These are phyloP conservation scores for Suillus clintonianus DNA, from an alignment of 768 basidiomycete species.

Conservation along the genomic window DNA sequence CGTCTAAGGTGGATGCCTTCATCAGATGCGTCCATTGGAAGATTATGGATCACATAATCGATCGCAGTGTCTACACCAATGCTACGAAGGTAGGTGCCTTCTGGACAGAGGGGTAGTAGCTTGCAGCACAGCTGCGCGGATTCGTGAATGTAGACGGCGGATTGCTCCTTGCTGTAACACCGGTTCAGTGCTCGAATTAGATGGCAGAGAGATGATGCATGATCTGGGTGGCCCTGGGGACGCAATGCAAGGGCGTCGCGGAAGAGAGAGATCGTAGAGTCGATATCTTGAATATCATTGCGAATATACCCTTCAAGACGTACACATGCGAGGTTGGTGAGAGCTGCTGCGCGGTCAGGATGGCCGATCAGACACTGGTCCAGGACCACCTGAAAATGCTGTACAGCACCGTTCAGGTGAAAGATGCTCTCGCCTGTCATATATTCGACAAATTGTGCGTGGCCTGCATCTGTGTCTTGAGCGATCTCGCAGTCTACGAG, in stretches of 20 bases:
- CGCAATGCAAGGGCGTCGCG: slow-evolving; percentile 6
- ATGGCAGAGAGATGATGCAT: slow-evolving; percentile 4
- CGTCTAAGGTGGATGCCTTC: background rate
- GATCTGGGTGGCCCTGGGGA: slow-evolving; percentile 8
- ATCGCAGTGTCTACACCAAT: background rate
- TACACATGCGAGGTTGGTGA: slow-evolving; percentile 1
- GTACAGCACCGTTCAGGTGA: background rate
- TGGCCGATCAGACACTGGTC: background rate
- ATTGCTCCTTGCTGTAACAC: slow-evolving; percentile 8
- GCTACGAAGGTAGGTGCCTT: background rate
- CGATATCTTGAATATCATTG: background rate
- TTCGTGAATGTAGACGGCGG: slow-evolving; percentile 15
- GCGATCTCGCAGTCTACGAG: background rate
- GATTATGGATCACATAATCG: background rate
- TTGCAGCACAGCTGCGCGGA: background rate
- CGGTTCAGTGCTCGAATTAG: slow-evolving; percentile 10
- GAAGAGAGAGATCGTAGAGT: background rate
- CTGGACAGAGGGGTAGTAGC: background rate
- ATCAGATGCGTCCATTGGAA: background rate
- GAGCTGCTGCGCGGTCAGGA: background rate
- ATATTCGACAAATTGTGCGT: background rate
- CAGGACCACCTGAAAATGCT: background rate
- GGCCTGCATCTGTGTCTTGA: background rate
- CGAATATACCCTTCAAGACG: background rate
- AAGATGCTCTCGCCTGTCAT: background rate